These are phyloP conservation scores for Ceriops zippeliana DNA, from an alignment of 345 rosid species.

Conservation along the genomic window DNA sequence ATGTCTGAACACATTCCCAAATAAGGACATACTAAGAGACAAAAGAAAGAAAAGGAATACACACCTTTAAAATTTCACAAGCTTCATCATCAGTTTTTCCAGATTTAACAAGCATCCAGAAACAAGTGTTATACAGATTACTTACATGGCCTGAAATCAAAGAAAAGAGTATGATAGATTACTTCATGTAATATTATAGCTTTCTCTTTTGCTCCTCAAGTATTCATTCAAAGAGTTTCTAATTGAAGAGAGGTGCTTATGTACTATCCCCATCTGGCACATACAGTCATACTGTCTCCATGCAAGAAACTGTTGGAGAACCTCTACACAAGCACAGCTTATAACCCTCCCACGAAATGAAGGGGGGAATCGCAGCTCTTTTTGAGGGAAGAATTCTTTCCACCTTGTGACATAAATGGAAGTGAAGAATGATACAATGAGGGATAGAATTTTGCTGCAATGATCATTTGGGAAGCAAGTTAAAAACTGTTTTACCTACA, in stretches of 20 bases:
- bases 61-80: slow-evolving; percentile 59
- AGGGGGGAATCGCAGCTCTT: slow-evolving; percentile 55
- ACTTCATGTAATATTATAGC: neutral
- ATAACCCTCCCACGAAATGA: slow-evolving; percentile 57
- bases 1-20: neutral
- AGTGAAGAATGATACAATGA: slow-evolving; percentile 67
- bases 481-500: neutral
- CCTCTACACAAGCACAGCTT: slow-evolving; percentile 65
- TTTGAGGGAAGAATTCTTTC: slow-evolving; percentile 61
- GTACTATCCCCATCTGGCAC: slow-evolving; percentile 12
- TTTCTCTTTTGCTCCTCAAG: neutral
- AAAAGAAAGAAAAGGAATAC: neutral
- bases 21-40: neutral
- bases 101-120: slow-evolving; percentile 66
- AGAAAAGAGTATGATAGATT: neutral
- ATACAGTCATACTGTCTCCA: slow-evolving; percentile 93
- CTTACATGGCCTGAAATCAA: slow-evolving; percentile 55
- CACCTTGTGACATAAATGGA: slow-evolving; percentile 64
- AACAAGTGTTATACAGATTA: slow-evolving; percentile 67
- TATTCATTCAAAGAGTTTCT: no score
- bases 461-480: neutral
- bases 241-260: neutral
- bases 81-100: slow-evolving; percentile 65
- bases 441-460: slow-evolving; percentile 76
- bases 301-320: slow-evolving; percentile 73